Percentiles rank a stretch among this genome's conserved stretches.
Evolutionary conservation across 208 protist genomes (phyloP).

Genomic region (Leptomonas seymouri): DNA sequence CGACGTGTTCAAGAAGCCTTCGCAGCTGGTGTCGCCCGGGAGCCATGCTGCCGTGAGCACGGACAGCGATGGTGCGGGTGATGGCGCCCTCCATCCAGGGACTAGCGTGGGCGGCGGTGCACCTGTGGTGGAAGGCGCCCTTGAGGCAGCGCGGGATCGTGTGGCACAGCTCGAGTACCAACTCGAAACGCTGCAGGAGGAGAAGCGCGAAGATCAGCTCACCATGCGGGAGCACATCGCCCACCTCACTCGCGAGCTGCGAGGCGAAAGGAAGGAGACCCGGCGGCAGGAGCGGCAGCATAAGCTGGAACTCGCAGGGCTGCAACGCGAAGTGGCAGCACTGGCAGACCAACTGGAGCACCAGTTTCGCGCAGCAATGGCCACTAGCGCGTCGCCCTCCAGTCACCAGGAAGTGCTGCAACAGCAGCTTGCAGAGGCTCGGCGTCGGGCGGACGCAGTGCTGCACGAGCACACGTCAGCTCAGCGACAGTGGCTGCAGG

Average conservation of each 20-base stretch:
- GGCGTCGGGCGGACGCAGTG: constrained; percentile 11
- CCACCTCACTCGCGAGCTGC: constrained; percentile 40
- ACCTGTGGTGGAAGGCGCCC: neutral
- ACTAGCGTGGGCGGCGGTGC: neutral
- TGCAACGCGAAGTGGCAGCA: constrained; percentile 49
- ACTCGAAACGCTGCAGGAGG: constrained; percentile 34
- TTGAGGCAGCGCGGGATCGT: constrained; percentile 21
- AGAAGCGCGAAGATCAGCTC: constrained; percentile 35
- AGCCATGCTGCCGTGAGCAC: neutral
- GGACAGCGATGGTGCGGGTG: neutral
- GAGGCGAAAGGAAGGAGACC: constrained; percentile 13
- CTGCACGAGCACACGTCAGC: constrained; percentile 7
- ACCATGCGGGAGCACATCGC: constrained; percentile 44
- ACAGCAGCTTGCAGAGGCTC: constrained; percentile 14
- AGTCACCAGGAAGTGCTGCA: constrained; percentile 11
- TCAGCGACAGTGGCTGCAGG: constrained; percentile 22
- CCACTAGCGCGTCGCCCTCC: neutral
- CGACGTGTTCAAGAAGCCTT: neutral
- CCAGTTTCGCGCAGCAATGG: constrained; percentile 18
- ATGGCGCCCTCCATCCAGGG: neutral
- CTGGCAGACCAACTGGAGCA: constrained; percentile 46
- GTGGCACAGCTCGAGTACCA: constrained; percentile 38
- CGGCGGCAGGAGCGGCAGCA: constrained; percentile 37
- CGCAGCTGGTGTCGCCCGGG: too few species aligned
- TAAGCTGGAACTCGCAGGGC: constrained; percentile 35